phyloP scores from a whole-genome alignment of 495 filamentous ascomycete species.

The Penicillium robsamsonii region DNA sequence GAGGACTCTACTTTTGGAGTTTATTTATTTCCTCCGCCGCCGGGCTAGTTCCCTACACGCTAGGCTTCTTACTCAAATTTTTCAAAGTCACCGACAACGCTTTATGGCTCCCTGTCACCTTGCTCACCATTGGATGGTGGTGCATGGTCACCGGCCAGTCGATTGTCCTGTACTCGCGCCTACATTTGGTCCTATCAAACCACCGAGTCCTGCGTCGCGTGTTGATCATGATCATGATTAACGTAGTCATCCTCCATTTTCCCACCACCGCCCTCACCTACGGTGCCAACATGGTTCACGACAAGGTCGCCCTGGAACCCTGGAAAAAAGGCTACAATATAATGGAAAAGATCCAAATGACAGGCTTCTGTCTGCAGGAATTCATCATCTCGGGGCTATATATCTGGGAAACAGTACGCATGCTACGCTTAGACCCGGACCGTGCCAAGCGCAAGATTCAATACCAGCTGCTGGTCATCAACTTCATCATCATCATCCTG shows the following conservation, averaged over 20 bases:
- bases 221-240: constrained; percentile 57
- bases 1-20: constrained; percentile 59
- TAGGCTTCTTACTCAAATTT: constrained; percentile 62
- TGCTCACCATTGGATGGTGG: constrained; percentile 58
- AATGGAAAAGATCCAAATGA: constrained; percentile 66
- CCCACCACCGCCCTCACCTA: constrained; percentile 57
- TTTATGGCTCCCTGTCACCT: constrained; percentile 40
- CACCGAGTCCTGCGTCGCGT: constrained; percentile 50
- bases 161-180: constrained; percentile 65
- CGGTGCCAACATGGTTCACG: constrained; percentile 48
- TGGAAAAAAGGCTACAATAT: constrained; percentile 49
- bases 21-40: constrained; percentile 50
- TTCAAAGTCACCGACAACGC: constrained; percentile 44
- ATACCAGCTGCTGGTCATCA: constrained; percentile 58
- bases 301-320: constrained; percentile 8
- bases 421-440: constrained; percentile 46
- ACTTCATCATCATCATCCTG: constrained; percentile 55
- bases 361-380: constrained; percentile 61
- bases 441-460: constrained; percentile 51
- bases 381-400: constrained; percentile 59
- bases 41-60: constrained; percentile 55
- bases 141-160: constrained; percentile 66
- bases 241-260: constrained; percentile 54
- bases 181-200: constrained; percentile 58
- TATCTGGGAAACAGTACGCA: constrained; percentile 53